Conservation (phyloP, 257 asterid genomes). For the Solanum clarkiae region DNA sequence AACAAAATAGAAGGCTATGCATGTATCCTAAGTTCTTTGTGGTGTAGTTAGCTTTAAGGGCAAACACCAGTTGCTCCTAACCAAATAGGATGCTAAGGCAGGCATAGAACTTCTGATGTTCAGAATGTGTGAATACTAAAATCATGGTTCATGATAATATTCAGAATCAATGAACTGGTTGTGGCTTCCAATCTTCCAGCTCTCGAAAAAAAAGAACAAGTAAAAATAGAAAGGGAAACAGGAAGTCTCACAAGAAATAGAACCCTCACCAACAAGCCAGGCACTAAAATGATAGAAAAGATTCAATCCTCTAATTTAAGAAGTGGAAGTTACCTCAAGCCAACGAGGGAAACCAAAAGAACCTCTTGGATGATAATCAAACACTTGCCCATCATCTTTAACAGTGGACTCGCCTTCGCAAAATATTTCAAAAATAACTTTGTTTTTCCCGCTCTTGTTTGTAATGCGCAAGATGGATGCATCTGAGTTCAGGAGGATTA, state of each 20-base stretch:
- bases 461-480: slow-evolving; percentile 73
- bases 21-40: background rate
- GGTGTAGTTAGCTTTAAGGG: background rate
- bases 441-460: slow-evolving; percentile 51
- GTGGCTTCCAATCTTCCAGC: background rate
- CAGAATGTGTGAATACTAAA: background rate
- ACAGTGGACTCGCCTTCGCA: slow-evolving; percentile 75
- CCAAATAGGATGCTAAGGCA: background rate
- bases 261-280: background rate
- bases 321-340: slow-evolving; percentile 63
- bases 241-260: background rate
- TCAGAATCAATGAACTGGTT: background rate
- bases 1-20: background rate
- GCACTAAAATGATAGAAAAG: background rate
- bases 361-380: slow-evolving; percentile 65
- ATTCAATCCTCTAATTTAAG: background rate
- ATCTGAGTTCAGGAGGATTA: slow-evolving; percentile 78
- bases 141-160: background rate
- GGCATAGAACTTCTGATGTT: background rate
- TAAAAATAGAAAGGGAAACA: background rate
- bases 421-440: slow-evolving; percentile 47
- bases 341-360: slow-evolving; percentile 90
- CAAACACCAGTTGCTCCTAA: background rate
- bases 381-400: slow-evolving; percentile 58
- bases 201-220: background rate